phyloP scores from a whole-genome alignment of 305 asterid species.

The Withania somnifera region DNA sequence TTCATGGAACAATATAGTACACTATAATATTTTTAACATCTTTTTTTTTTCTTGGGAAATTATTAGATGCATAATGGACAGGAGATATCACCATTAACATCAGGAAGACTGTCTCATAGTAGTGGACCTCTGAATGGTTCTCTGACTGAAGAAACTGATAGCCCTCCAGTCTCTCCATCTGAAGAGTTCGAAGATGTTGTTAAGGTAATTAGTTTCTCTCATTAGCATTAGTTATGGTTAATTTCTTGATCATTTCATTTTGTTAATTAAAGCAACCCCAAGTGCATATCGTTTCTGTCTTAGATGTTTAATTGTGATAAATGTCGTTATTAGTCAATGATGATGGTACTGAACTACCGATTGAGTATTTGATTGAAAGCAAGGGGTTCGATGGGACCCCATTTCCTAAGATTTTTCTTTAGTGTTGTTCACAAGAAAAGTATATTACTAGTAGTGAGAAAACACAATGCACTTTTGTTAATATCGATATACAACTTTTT shows the following conservation, averaged over 20 bases:
- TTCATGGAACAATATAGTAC: not conserved
- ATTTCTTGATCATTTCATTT: not conserved
- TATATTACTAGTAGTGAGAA: not conserved
- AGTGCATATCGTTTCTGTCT: not conserved
- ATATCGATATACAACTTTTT: slow-evolving; percentile 39
- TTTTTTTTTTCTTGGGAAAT: not conserved
- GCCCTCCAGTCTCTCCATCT: slow-evolving; percentile 85
- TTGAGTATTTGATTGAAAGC: not conserved
- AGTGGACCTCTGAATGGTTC: slow-evolving; percentile 91
- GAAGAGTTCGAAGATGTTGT: slow-evolving; percentile 92
- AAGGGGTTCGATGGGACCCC: not conserved
- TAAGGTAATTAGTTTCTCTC: slow-evolving; percentile 37
- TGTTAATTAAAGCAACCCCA: not conserved
- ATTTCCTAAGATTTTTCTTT: slow-evolving; percentile 23
- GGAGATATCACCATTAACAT: slow-evolving; percentile 97
- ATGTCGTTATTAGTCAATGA: slow-evolving; percentile 25
- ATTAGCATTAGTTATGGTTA: not conserved
- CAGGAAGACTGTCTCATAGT: slow-evolving; percentile 97
- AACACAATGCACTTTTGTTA: slow-evolving; percentile 44
- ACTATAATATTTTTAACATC: not conserved
- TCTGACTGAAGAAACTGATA: slow-evolving; percentile 76
- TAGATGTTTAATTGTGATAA: not conserved
- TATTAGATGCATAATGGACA: slow-evolving; percentile 17
- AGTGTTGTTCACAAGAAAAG: slow-evolving; percentile 15
- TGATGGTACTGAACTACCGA: slow-evolving; percentile 9